Base-by-base conservation (phyloP, 2,329 filamentous ascomycete species). In the Calonectria naviculata region DNA sequence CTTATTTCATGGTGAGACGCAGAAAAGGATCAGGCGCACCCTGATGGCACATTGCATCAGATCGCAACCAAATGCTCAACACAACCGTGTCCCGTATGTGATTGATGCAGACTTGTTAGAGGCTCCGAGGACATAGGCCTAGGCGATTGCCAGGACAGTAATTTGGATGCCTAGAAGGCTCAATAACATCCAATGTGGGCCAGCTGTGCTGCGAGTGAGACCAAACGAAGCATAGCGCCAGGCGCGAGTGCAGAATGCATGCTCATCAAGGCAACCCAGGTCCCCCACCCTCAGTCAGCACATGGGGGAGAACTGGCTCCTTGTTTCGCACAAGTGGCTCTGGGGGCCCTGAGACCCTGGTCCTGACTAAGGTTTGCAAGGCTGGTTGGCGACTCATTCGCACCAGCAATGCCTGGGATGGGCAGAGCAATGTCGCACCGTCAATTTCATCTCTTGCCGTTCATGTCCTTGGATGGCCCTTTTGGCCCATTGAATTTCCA, bases 151-250 rank as follows among this genome's bases (percentile, higher is more conserved):
- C 49, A 21, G 19, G 21, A 21, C 31, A 24, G 31, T 36, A 67
- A 61, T 49, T 44, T 60, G 54, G 65, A 46, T 61, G 52, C 65
- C 65, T 67, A 70, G 74, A 31, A 58, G 52, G 52, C 52, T 38
- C 52, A 56, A 64, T 65, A 67, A 52, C 28, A 62, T 60, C 47
- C 44, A 38, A 34, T 38, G 36, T 63, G 52, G 67, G 56, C 47
- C 29, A 61, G 44, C 41, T 49, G 54, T 72, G 71, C 75, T 77
- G 75, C 70, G 73, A 72, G 73, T 62, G 65, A 64, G 70, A 68
- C 74, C 73, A 70, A 75, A 78, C 71, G 54, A 38, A 76, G 72
- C 65, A 70, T 77, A 70, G 75, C 64, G 70, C 46, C 47, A 67
- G 63, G 66, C 64, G 56, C 65, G 52, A 64, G 38, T 36, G 52